A percentile compares a stretch with the other conserved stretches of the same genome.
These are phyloP conservation scores for Calonectria pauciramosa DNA, from an alignment of 2,329 filamentous ascomycete genomes.

Conservation along the genomic window DNA sequence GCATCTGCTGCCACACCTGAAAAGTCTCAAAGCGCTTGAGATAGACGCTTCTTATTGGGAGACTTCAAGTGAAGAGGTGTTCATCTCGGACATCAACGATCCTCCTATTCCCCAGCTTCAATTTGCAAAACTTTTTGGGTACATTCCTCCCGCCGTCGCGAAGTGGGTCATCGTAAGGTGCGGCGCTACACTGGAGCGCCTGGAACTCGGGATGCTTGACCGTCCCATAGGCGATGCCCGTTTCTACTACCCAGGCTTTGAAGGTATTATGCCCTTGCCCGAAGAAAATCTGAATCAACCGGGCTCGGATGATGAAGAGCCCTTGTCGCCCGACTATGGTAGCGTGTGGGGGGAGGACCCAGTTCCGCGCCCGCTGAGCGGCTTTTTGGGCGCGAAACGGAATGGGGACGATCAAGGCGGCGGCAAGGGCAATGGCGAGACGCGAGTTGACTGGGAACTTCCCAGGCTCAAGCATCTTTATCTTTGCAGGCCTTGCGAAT, in stretches of 20 bases:
- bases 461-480: neutral
- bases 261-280: no score
- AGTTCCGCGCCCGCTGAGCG: neutral
- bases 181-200: conserved; percentile 8
- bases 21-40: neutral
- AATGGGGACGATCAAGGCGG: neutral
- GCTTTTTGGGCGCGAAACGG: neutral
- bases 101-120: neutral
- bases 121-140: conserved; percentile 29
- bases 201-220: conserved; percentile 36
- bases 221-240: neutral
- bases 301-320: neutral
- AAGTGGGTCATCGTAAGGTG: conserved; percentile 22
- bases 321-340: neutral
- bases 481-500: no score
- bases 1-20: neutral
- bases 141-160: conserved; percentile 20
- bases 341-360: neutral
- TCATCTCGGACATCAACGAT: neutral
- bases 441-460: neutral
- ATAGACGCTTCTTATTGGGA: neutral
- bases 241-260: neutral
- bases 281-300: neutral
- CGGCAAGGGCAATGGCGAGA: neutral
- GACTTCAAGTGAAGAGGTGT: neutral